Conservation (phyloP, 345 rosid genomes). For the Aquilaria yunnanensis region DNA sequence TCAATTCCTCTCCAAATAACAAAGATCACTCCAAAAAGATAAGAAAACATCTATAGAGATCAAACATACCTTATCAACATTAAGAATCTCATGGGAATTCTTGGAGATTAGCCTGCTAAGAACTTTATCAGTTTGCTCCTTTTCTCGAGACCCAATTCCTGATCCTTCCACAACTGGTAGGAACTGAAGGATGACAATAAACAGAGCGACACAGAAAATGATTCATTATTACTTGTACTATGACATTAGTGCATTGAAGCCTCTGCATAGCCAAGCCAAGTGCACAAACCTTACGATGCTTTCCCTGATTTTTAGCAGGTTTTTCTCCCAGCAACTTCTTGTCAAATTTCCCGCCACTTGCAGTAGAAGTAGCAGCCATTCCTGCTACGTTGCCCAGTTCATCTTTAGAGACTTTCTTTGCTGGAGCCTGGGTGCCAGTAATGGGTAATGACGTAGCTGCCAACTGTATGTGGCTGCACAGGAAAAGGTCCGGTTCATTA, state of each 20-base stretch:
- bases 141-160: constrained; percentile 56
- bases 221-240: too few relatives aligned
- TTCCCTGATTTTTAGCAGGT: constrained; percentile 68
- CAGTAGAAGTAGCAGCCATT: constrained; percentile 81
- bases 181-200: constrained; percentile 36
- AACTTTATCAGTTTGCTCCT: constrained; percentile 76
- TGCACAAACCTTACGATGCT: constrained; percentile 70
- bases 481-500: constrained; percentile 5
- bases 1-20: constrained; percentile 2
- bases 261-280: neutral
- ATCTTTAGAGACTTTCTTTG: constrained; percentile 60
- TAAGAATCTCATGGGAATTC: constrained; percentile 83
- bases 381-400: constrained; percentile 82
- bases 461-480: constrained; percentile 77
- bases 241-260: constrained; percentile 1
- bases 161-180: constrained; percentile 69
- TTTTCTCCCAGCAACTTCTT: constrained; percentile 83
- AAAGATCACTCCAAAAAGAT: neutral
- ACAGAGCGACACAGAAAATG: neutral
- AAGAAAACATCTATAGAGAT: neutral
- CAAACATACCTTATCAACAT: constrained; percentile 61
- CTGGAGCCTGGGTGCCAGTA: constrained; percentile 63
- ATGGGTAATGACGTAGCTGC: constrained; percentile 88
- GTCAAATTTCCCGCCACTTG: constrained; percentile 97
- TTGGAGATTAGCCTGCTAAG: constrained; percentile 72